Evolutionary conservation across 108 stramenopile genomes (phyloP).

Genomic region (Nitzschia sp.): DNA sequence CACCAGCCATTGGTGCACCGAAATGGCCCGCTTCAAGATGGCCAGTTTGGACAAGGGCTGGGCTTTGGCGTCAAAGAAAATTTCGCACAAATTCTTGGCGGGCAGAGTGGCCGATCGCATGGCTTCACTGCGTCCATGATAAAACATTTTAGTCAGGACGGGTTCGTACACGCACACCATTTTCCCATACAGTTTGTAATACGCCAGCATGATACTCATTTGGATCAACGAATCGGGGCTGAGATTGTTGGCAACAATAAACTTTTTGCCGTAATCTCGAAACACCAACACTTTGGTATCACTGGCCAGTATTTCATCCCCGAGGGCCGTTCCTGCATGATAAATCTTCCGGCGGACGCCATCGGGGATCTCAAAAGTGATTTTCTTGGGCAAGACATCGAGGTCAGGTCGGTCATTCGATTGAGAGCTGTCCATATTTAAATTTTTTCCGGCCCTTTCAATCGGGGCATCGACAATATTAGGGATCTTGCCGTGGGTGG

Average conservation of each 20-base stretch:
- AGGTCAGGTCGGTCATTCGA: constrained; percentile 35
- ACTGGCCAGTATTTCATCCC: constrained; percentile 74
- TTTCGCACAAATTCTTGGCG: constrained; percentile 57
- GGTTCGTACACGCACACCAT: constrained; percentile 81
- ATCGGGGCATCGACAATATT: constrained; percentile 64
- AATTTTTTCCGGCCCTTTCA: constrained; percentile 37
- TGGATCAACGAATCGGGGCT: constrained; percentile 86
- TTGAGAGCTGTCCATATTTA: constrained; percentile 12
- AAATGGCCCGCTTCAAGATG: constrained; percentile 54
- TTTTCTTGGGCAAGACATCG: constrained; percentile 73
- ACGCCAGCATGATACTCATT: constrained; percentile 77
- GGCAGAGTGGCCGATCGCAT: constrained; percentile 73
- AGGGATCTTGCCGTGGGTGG: constrained; percentile 51
- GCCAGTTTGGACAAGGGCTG: constrained; percentile 48
- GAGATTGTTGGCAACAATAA: constrained; percentile 76
- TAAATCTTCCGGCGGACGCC: constrained; percentile 60
- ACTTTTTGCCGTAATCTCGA: constrained; percentile 64
- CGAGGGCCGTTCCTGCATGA: constrained; percentile 71
- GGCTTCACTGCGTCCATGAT: constrained; percentile 87
- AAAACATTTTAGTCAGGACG: constrained; percentile 79
- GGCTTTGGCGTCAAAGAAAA: constrained; percentile 19
- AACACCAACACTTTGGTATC: constrained; percentile 80
- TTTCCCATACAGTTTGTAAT: constrained; percentile 80
- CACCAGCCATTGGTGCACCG: constrained; percentile 60
- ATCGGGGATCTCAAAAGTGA: constrained; percentile 70